phyloP scores from a whole-genome alignment of 1,284 basidiomycete genomes.

The Leccinum pallidistipes region DNA sequence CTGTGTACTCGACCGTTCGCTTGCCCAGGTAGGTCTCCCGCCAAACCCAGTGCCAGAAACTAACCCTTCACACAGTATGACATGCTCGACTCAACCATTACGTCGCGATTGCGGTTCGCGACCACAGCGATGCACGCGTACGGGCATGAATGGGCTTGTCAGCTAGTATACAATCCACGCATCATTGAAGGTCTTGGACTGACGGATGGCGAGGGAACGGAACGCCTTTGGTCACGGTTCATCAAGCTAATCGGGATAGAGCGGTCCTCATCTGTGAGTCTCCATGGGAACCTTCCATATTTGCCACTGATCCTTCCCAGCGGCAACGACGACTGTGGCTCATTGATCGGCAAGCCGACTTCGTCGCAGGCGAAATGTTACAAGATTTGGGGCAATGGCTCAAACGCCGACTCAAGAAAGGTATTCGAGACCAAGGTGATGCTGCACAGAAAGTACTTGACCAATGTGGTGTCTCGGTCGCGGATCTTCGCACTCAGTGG shows the following conservation, averaged over 20 bases:
- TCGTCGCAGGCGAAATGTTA: neutral
- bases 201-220: neutral
- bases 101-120: neutral
- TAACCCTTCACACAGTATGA: neutral
- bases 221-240: neutral
- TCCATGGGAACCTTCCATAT: neutral
- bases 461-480: neutral
- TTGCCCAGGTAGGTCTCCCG: neutral
- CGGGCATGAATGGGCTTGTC: conserved; percentile 4
- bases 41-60: neutral
- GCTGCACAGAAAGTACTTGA: neutral
- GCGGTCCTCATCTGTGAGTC: neutral
- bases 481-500: neutral
- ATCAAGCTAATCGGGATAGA: conserved; percentile 3
- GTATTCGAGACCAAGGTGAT: neutral
- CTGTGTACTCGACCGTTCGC: conserved; percentile 38
- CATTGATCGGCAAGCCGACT: neutral
- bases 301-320: neutral
- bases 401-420: neutral
- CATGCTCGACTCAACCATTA: neutral
- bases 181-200: neutral
- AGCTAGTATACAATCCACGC: neutral
- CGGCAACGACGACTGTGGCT: neutral
- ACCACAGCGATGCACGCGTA: neutral
- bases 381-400: neutral